phyloP scores from a whole-genome alignment of 2,329 filamentous ascomycete genomes.

The Beauveria medogensis region DNA sequence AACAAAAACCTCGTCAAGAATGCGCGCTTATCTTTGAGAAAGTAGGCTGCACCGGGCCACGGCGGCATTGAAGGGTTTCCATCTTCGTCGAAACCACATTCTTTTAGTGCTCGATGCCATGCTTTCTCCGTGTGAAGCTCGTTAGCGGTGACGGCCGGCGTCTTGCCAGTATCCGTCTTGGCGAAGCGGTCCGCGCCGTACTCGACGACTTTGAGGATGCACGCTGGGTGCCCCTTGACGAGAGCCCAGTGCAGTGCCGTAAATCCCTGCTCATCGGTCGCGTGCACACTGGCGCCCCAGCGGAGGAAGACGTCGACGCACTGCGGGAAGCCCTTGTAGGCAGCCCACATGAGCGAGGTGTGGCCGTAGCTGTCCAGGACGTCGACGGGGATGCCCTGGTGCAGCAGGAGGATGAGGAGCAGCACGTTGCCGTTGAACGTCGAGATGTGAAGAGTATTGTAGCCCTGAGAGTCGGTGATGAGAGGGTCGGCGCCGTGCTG shows the following conservation, averaged over 20 bases:
- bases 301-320: conserved; percentile 88
- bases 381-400: conserved; percentile 93
- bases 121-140: conserved; percentile 82
- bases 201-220: conserved; percentile 89
- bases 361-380: conserved; percentile 84
- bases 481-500: conserved; percentile 88
- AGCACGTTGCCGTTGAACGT: conserved; percentile 96
- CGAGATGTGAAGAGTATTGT: conserved; percentile 94
- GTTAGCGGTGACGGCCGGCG: conserved; percentile 72
- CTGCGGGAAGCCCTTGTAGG: conserved; percentile 90
- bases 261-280: conserved; percentile 84
- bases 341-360: conserved; percentile 96
- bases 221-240: conserved; percentile 83
- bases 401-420: conserved; percentile 78
- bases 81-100: conserved; percentile 76
- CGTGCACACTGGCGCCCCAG: conserved; percentile 92
- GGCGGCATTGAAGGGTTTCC: conserved; percentile 61
- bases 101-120: conserved; percentile 75
- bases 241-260: conserved; percentile 94
- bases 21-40: conserved; percentile 67
- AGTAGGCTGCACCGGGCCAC: conserved; percentile 63
- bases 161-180: conserved; percentile 83
- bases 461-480: conserved; percentile 87
- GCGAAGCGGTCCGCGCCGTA: conserved; percentile 92
- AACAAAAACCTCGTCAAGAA: conserved; percentile 86